Evolutionary conservation across 2,329 filamentous ascomycete species (phyloP), one percentile per base, ranked within the genome.

Genomic region (Xylariaceae sp.): DNA sequence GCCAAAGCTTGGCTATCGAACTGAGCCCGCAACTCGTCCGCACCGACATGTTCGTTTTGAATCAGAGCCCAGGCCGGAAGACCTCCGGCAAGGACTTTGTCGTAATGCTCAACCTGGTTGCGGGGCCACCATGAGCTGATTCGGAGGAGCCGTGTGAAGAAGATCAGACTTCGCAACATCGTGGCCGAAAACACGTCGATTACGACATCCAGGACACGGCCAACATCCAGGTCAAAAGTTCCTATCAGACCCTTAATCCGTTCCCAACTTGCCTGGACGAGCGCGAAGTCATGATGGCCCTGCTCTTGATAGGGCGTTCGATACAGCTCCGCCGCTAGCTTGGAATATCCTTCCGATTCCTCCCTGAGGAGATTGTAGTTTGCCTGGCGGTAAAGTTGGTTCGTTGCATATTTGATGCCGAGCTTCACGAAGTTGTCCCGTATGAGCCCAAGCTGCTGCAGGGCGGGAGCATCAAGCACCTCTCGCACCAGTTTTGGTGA

Each of bases 121-220:
- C 81, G 79, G 2, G 92, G 92, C 92, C 92, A 98, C 92, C 92
- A 98, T 16, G 90, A 94, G 66, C 90, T 97, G 42, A 82, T 81
- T 41, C 90, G 77, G 16, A 98, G 70, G 33, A 97, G 81, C 59
- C 94, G 95, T 59, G 97, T 83, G 55, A 96, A 97, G 65, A 97
- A 98, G 21, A 84, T 81, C 59, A 83, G 88, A 50, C 95, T 88
- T 57, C 94, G 94, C 54, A 98, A 86, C 36, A 98, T 76, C 1
- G 94, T 83, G 9, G 89, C 88, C 1, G 92, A 92, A 57, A 94
- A 95, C 21, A 97, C 88, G 58, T 98, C 92, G 13, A 98, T 73
- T 0, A 88, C 94, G 15, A 97, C 88, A 60, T 98, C 92, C 9
- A 98, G 73, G 4, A 94, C 90, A 55, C 94, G 79, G 34, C 92